A percentile compares a stretch with the other conserved stretches of the same genome.
phyloP scores from a whole-genome alignment of 495 filamentous ascomycete genomes.

The Cudoniella acicularis region DNA sequence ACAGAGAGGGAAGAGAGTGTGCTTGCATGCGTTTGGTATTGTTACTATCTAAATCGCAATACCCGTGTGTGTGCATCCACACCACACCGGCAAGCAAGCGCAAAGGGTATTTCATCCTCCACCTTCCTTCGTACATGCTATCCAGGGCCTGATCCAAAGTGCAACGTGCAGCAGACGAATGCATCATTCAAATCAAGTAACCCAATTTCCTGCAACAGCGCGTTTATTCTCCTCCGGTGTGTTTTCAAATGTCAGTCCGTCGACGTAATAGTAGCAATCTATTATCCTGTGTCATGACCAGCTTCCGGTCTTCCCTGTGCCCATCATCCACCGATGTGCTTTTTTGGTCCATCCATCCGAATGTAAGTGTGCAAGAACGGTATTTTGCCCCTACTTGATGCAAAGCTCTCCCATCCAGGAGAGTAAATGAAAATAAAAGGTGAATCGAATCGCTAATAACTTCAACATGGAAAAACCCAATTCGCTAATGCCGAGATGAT shows the following conservation, averaged over 20 bases:
- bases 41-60: not conserved
- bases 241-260: not conserved
- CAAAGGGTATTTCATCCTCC: not conserved
- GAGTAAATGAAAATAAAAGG: slow-evolving; percentile 17
- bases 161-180: not conserved
- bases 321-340: not conserved
- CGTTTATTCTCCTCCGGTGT: not conserved
- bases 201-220: not conserved
- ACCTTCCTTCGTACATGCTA: not conserved
- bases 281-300: not conserved
- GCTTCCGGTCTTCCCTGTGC: not conserved
- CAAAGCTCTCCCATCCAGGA: not conserved
- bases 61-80: not conserved
- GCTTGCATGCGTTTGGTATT: not conserved
- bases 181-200: not conserved
- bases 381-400: not conserved
- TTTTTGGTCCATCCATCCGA: not conserved
- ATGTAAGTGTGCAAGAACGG: not conserved
- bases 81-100: not conserved
- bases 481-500: slow-evolving; percentile 35
- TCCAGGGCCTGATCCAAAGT: not conserved
- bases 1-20: too few relatives aligned
- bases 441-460: slow-evolving; percentile 18
- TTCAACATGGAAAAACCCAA: slow-evolving; percentile 16
- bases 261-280: not conserved